Conservation (phyloP, 129 eudicot species). For the Ambrosia artemisiifolia region DNA sequence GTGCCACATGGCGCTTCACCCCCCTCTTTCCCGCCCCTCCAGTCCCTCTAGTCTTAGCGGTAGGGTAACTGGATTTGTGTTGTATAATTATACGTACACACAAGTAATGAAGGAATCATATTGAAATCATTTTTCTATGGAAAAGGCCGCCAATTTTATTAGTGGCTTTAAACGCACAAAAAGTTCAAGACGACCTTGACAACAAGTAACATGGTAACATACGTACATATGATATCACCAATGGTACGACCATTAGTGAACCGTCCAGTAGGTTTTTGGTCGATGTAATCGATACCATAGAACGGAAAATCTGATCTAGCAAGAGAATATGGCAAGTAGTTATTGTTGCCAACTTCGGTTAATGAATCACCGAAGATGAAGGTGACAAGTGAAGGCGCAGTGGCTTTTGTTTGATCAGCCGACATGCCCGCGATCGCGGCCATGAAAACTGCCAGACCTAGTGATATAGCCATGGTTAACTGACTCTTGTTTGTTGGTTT, state of each 20-base stretch:
- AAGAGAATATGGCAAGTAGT: slow-evolving; percentile 57
- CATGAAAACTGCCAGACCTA: slow-evolving; percentile 1
- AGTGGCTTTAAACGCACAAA: too few relatives aligned
- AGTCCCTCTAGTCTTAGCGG: too few relatives aligned
- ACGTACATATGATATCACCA: slow-evolving; percentile 79
- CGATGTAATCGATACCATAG: slow-evolving; percentile 64
- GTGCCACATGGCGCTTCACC: too few relatives aligned
- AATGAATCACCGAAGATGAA: slow-evolving; percentile 83
- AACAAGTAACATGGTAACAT: neutral
- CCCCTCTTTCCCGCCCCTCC: too few relatives aligned
- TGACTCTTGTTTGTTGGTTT: neutral
- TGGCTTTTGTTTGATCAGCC: slow-evolving; percentile 17
- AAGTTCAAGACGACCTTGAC: too few relatives aligned
- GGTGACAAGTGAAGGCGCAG: slow-evolving; percentile 46
- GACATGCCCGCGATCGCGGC: neutral
- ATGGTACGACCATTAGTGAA: slow-evolving; percentile 92
- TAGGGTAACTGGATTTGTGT: too few relatives aligned
- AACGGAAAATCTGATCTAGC: slow-evolving; percentile 74
- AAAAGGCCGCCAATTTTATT: too few relatives aligned
- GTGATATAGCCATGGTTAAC: slow-evolving; percentile 10
- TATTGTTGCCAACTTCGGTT: slow-evolving; percentile 94
- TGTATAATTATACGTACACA: too few relatives aligned
- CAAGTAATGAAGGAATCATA: too few relatives aligned
- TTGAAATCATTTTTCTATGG: too few relatives aligned
- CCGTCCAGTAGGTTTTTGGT: slow-evolving; percentile 69